Evolutionary conservation across 2,329 filamentous ascomycete species (phyloP), one percentile per base, ranked within the genome.

Genomic region (Botryotinia globosa): DNA sequence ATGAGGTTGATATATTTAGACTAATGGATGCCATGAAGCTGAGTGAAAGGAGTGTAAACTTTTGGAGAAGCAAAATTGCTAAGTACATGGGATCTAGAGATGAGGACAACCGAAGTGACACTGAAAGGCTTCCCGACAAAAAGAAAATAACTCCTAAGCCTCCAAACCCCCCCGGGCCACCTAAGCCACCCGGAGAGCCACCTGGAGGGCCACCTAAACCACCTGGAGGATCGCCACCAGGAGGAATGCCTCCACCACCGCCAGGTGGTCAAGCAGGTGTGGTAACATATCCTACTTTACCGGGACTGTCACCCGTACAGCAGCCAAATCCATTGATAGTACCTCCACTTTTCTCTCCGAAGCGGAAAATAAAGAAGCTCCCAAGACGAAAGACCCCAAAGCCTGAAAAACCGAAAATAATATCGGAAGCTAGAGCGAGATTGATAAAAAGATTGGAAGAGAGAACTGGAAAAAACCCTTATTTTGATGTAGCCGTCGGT

Each of bases 41-140:
- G 34, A 25, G 54, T 62, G 25, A 61, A 9, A 10, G 8, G 39
- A 34, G 16, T 16, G 44, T 59, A 20, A 29, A 20, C 5, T 72
- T 39, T 61, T 72, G 71, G 71, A 29, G 12, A 54, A 10, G 22
- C 20, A 72, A n/a, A 48, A 20, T 72, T 34, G 64, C 48, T 8
- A 68, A 9, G 29, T 61, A 72, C n/a, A 72, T 67, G 64, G 22
- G 25, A 10, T 34, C 18, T 32, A 42, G 18, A 4, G 44, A 51
- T 8, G 64, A 44, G 25, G 71, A 72, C 34, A 65, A 51, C 25
- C 59, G 69, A 54, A 71, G 59, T 65, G 69, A 71, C 51, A 56
- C 18, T 14, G 69, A 71, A 22, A 29, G 20, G 34, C 14, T 54
- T 56, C 69, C 59, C 29, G 29, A 3, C 6, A 29, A 34, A 8